Conservation (phyloP, 345 rosid genomes). For the sweet orange (Citrus sinensis) region DVS_A1.0 CM039164.1:24557001-24557500, state of each 20-base stretch:
- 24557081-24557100: constrained; percentile 46
- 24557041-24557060: not conserved
- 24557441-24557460: not conserved
- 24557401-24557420: not conserved
- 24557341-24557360: not conserved
- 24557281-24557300: constrained; percentile 39
- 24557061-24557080: not conserved
- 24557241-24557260: constrained; percentile 78
- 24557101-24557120: constrained; percentile 37
- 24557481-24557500: constrained; percentile 23
- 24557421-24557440: not conserved
- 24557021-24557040: not conserved
- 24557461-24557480: constrained; percentile 14
- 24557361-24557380: constrained; percentile 11
- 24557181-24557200: constrained; percentile 54
- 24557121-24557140: constrained; percentile 83
- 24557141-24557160: constrained; percentile 68
- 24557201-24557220: not conserved
- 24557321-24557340: constrained; percentile 60
- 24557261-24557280: constrained; percentile 50
- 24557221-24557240: constrained; percentile 21
- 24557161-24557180: constrained; percentile 49
- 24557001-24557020: not conserved
- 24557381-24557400: constrained; percentile 18
- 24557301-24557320: constrained; percentile 60